Base-by-base conservation (phyloP, 1,284 basidiomycete genomes). In the Phellopilus nigrolimitatus region DNA sequence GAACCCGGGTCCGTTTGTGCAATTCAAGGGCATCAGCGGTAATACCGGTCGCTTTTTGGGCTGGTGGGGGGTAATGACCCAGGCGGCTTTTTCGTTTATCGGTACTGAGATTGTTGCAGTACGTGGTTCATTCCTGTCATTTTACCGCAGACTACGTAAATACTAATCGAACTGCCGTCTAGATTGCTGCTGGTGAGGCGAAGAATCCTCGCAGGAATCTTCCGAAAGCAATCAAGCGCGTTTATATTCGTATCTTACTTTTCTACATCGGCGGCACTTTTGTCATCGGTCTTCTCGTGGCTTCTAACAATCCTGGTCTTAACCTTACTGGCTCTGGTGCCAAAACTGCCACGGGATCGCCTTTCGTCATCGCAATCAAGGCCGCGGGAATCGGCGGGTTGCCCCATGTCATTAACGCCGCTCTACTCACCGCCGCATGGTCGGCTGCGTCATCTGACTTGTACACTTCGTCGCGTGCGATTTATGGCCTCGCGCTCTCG, bases 21-120 rank as follows among this genome's bases (percentile, higher is more conserved):
- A 84, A 60, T 85, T 66, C 60, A 40, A 71, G 31, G 68, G 61
- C 28, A 82, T 84, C 44, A 30, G 61, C 1, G 88, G 88, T 0
- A 48, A 72, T 2, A 77, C 77, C 57, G 87, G 86, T 2, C 75
- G 73, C 44, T 82, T 90, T 70, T 68, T 88, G 45, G 80, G 82
- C 40, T 84, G 76, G 72, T 66, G 81, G 78, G 75, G 79, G 22
- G 82, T 83, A 30, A 71, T 84, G 69, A 78, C 80, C 1, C 80
- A 86, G 59, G 89, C 90, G 7, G 88, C 88, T 1, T 94, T 94
- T 73, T 87, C 84, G 9, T 93, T 84, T 71, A 80, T 83, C 56
- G 78, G 82, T 44, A 91, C 90, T 7, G 92, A 95, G 66, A 87
- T 94, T 56, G 87, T 94, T 37, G 91, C 89, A 31, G 83, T 93